Base-by-base conservation (phyloP, 352 stramenopile genomes). In the Globisporangium spinosum region DNA sequence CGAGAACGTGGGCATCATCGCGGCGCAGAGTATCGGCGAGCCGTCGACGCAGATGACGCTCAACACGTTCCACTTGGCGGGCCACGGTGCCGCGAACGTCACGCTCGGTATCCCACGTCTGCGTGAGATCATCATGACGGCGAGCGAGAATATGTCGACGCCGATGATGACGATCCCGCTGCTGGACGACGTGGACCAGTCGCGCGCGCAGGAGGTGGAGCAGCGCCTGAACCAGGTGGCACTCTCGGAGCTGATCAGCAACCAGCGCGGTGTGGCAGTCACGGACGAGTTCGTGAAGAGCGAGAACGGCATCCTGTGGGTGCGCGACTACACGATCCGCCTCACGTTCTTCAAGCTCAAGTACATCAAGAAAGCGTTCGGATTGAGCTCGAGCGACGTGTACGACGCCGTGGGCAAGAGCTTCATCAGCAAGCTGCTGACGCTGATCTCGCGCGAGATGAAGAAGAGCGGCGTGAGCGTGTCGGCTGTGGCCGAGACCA, bases 31-130 rank as follows among this genome's bases (percentile, higher is more conserved):
- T 70, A 96, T 99, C 73, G 98, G 98, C 49, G 98, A 99, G 76
- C 98, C 98, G n/a, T 99, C 97, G 35, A 99, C 98, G 7, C 98
- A 99, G 80, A 99, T 99, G 98, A 99, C 98, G 62, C 88, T 99
- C 10, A 99, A 99, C 85, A 99, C 98, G 38, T 99, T 99, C 84
- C 98, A 99, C 76, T 89, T 99, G 77, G 98, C 98, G 58, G 98
- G 98, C 54, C 94, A 98, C 74, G 97, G 98, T 75, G 98, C 97
- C 43, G 98, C 97, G 49, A 99, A 99, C 82, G 98, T 99, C 51
- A 99, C 98, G 34, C 85, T 99, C 49, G 97, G 98, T 75, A 99
- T 99, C 74, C 98, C 98, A 59, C 97, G 98, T 77, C 79, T 99
- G 74, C 89, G 98, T 72, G 98, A 99, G 87, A 99, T 99, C 69